A percentile compares a stretch with the other conserved stretches of the same genome.
phyloP scores from a whole-genome alignment of 2,329 filamentous ascomycete species.

The Pyrenophora graminea region DNA sequence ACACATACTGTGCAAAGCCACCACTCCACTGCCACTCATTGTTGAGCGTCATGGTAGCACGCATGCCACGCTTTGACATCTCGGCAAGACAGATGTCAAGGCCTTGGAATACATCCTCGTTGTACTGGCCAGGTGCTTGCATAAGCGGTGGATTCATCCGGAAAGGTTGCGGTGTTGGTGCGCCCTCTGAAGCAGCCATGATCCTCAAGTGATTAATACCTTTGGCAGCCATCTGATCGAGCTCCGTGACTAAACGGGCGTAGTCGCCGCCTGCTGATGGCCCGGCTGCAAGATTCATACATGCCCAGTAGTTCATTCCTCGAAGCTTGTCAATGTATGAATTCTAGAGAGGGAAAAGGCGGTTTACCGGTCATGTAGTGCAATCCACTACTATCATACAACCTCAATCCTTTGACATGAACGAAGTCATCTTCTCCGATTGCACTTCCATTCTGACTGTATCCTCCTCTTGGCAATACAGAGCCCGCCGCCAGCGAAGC shows the following conservation, averaged over 20 bases:
- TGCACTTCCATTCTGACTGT: slow-evolving; percentile 8
- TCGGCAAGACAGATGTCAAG: slow-evolving; percentile 47
- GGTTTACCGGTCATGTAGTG: slow-evolving; percentile 43
- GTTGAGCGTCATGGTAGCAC: slow-evolving; percentile 48
- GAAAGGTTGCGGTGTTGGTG: slow-evolving; percentile 46
- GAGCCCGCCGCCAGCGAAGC: slow-evolving; percentile 18
- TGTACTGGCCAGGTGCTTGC: slow-evolving; percentile 45
- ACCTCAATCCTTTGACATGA: slow-evolving; percentile 38
- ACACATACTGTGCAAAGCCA: slow-evolving; percentile 47
- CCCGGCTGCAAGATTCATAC: slow-evolving; percentile 47
- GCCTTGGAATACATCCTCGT: slow-evolving; percentile 45
- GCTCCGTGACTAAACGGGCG: slow-evolving; percentile 44
- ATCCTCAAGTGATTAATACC: slow-evolving; percentile 49
- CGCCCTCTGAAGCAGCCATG: slow-evolving; percentile 48
- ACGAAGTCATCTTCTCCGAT: slow-evolving; percentile 44
- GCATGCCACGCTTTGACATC: slow-evolving; percentile 47
- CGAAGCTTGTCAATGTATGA: background rate
- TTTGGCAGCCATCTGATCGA: slow-evolving; percentile 48
- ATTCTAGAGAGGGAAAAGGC: too few relatives aligned
- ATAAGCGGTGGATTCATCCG: slow-evolving; percentile 47
- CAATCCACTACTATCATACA: slow-evolving; percentile 42
- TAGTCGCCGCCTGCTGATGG: slow-evolving; percentile 43
- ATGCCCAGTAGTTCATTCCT: slow-evolving; percentile 50
- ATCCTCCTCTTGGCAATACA: slow-evolving; percentile 7
- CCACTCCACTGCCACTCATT: slow-evolving; percentile 50